phyloP scores from a whole-genome alignment of 176 grass and related monocot genomes.

The Cocos nucifera region DNA sequence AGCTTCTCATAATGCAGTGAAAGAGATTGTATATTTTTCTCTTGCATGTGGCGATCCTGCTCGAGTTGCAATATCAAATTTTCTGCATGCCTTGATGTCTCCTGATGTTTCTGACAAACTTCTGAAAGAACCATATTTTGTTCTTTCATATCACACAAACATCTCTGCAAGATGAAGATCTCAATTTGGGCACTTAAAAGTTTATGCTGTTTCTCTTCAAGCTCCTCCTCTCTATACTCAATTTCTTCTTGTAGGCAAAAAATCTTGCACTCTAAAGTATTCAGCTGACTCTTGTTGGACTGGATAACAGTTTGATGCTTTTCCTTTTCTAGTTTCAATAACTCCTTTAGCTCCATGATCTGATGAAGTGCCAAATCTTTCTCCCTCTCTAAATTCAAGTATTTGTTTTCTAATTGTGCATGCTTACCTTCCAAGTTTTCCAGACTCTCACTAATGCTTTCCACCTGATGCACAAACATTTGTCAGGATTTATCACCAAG shows the following conservation, averaged over 20 bases:
- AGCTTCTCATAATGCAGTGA: conserved; percentile 45
- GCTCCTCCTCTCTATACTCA: conserved; percentile 33
- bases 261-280: conserved; percentile 22
- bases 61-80: not conserved
- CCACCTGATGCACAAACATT: conserved; percentile 44
- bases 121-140: conserved; percentile 31
- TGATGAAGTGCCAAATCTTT: conserved; percentile 31
- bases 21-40: conserved; percentile 27
- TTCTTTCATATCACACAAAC: conserved; percentile 58
- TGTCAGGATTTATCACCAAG: conserved; percentile 17
- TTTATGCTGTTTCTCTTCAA: conserved; percentile 54
- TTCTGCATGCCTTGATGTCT: conserved; percentile 1
- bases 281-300: conserved; percentile 29
- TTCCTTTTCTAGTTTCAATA: conserved; percentile 50
- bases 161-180: conserved; percentile 68
- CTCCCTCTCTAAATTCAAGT: conserved; percentile 60
- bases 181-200: conserved; percentile 54
- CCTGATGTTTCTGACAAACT: conserved; percentile 31
- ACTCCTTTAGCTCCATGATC: conserved; percentile 37
- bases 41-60: conserved; percentile 21
- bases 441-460: conserved; percentile 57
- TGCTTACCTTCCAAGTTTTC: conserved; percentile 54
- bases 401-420: conserved; percentile 52
- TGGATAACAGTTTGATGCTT: conserved; percentile 29
- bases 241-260: conserved; percentile 39